Conservation (phyloP, 257 asterid species). For the Thymus quinquecostatus region DNA sequence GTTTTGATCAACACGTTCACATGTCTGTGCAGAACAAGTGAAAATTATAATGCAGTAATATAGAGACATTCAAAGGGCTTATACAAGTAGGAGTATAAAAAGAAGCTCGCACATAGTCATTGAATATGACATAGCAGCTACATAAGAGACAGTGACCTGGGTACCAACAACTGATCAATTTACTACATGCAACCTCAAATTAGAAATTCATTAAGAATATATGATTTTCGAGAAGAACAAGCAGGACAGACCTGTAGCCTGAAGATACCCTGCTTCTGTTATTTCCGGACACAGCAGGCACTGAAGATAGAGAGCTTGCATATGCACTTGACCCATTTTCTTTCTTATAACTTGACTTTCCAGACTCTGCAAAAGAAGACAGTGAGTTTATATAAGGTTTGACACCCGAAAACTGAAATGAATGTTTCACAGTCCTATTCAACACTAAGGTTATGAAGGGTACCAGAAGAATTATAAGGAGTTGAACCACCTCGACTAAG, state of each 20-base stretch:
- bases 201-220: neutral
- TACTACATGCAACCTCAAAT: slow-evolving; percentile 17
- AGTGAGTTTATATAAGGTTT: slow-evolving; percentile 17
- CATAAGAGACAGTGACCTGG: neutral
- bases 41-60: neutral
- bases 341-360: slow-evolving; percentile 60
- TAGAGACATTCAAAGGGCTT: slow-evolving; percentile 12
- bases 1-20: slow-evolving; percentile 2
- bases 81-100: neutral
- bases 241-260: slow-evolving; percentile 49
- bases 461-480: slow-evolving; percentile 59
- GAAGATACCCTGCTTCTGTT: slow-evolving; percentile 53
- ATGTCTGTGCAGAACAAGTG: neutral
- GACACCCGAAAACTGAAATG: neutral
- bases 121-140: slow-evolving; percentile 17
- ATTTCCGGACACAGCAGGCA: slow-evolving; percentile 47
- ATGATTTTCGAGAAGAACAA: slow-evolving; percentile 2
- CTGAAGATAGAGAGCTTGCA: slow-evolving; percentile 45
- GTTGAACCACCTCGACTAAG: slow-evolving; percentile 62
- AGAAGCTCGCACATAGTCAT: slow-evolving; percentile 8
- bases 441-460: slow-evolving; percentile 19
- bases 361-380: slow-evolving; percentile 52
- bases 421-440: neutral
- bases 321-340: slow-evolving; percentile 58
- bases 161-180: neutral